These are phyloP conservation scores for Xylariaceae sp. DNA, from an alignment of 2,329 filamentous ascomycete genomes.

Conservation along the genomic window DNA sequence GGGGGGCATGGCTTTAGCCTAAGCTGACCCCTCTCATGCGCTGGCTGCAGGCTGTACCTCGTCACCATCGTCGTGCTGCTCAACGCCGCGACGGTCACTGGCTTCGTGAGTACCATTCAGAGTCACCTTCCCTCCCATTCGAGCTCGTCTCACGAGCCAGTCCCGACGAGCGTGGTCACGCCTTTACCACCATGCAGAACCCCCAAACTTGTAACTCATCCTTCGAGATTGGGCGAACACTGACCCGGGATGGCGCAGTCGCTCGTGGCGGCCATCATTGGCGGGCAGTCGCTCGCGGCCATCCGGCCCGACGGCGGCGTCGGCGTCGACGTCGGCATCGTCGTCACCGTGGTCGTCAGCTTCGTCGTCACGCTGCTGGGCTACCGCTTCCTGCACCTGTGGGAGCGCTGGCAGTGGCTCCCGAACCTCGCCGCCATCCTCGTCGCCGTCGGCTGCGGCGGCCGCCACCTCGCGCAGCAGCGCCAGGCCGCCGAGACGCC, in stretches of 20 bases:
- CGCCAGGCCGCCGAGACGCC: conserved; percentile 9
- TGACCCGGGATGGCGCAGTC: too few species aligned
- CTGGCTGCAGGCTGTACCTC: conserved; percentile 30
- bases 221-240: too few species aligned
- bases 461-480: conserved; percentile 31
- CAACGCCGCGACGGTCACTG: conserved; percentile 38
- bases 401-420: conserved; percentile 51
- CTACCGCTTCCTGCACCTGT: conserved; percentile 45
- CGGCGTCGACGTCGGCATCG: conserved; percentile 48
- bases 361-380: conserved; percentile 49
- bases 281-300: conserved; percentile 44
- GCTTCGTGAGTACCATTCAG: too few species aligned
- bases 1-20: too few species aligned
- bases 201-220: too few species aligned
- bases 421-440: conserved; percentile 44
- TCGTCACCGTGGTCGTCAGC: conserved; percentile 44
- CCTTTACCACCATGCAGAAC: too few species aligned
- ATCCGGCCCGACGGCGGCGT: conserved; percentile 37
- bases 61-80: conserved; percentile 35
- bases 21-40: neutral
- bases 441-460: conserved; percentile 46
- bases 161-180: too few species aligned
- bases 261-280: conserved; percentile 48
- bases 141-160: too few species aligned
- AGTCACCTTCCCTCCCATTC: too few species aligned